Evolutionary conservation across 2,329 filamentous ascomycete genomes (phyloP).

Genomic region (Verticillium tricorpus): DNA sequence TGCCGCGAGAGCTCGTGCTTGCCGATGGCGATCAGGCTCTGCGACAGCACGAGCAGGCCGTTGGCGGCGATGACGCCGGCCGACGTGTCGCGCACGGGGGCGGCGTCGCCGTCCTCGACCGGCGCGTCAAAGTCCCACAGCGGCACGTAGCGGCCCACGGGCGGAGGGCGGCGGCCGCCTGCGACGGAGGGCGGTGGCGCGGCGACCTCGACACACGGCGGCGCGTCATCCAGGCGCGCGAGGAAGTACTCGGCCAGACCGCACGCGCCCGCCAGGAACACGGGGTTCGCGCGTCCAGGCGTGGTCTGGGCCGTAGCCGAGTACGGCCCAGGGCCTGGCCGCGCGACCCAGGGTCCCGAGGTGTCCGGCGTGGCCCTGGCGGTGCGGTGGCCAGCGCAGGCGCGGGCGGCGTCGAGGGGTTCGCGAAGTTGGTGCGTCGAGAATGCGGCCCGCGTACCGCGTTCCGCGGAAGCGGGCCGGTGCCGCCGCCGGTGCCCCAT

Average conservation of each 20-base stretch:
- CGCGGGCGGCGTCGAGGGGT: conserved; percentile 31
- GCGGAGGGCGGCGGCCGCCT: neutral
- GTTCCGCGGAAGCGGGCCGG: neutral
- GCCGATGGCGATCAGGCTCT: conserved; percentile 10
- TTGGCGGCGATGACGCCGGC: conserved; percentile 21
- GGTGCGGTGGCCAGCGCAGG: conserved; percentile 33
- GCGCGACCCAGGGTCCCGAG: conserved; percentile 44
- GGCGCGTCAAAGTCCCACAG: conserved; percentile 46
- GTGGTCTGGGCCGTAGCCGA: conserved; percentile 43
- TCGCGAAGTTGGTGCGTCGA: conserved; percentile 40
- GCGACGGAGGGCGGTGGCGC: conserved; percentile 1
- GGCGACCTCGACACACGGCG: conserved; percentile 12
- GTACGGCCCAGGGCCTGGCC: conserved; percentile 44
- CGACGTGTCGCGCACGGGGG: conserved; percentile 29
- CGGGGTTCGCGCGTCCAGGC: conserved; percentile 38
- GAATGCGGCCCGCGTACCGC: conserved; percentile 19
- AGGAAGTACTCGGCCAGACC: conserved; percentile 44
- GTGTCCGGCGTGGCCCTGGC: conserved; percentile 40
- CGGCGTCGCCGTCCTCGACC: conserved; percentile 14
- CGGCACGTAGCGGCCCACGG: conserved; percentile 20
- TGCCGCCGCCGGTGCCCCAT: too few species aligned
- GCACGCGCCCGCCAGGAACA: conserved; percentile 37
- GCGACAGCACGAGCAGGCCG: conserved; percentile 19
- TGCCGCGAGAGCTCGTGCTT: conserved; percentile 1
- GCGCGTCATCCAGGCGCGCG: conserved; percentile 24